Base-by-base conservation (phyloP, 192 early-diverging fungal genomes). In the Cladochytrium replicatum region DNA sequence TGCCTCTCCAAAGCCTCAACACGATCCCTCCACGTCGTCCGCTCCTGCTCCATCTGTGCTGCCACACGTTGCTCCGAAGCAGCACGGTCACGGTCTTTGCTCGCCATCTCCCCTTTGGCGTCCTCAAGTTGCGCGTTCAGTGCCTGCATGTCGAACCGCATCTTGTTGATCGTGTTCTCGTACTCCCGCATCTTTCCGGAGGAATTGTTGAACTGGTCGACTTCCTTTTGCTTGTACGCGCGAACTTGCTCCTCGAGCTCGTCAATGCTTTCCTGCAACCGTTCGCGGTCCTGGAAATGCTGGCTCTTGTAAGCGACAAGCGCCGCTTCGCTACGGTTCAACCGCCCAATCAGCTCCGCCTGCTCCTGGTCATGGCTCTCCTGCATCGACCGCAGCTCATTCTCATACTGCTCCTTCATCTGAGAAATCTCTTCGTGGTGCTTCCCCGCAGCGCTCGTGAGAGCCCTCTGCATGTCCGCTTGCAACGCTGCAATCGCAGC, bases 201-300 rank as follows among this genome's bases (percentile, higher is more conserved):
- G 29, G 42, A 43, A 0, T 51, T 37, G 23, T 57, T 34, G 25
- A 4, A n/a, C 2, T 7, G 28, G 22, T 52, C 28, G 2, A 40
- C 29, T 0, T 25, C 31, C 11, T 26, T 4, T 29, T 66, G 52
- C 31, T 66, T 61, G 6, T 49, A 5, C 29, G 17, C 11, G 1
- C 49, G 39, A 5, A 64, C 17, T 32, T 64, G 39, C 17, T 46
- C 47, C 39, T 69, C 58, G 22, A 68, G 39, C n/a, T 51, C 39
- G 29, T 71, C 68, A 32, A 73, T 48, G 23, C 46, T 32, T 39
- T 74, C 72, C 45, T 62, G 57, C 2, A 70, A 47, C 42, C 50
- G 51, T 26, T 74, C 67, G 25, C 56, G 49, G 15, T 69, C 62
- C 3, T 23, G 21, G 41, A 70, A 70, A 50, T 57, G 64, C 51